These are phyloP conservation scores for Diaporthe sp. DNA, from an alignment of 2,329 filamentous ascomycete species.

Conservation along the genomic window DNA sequence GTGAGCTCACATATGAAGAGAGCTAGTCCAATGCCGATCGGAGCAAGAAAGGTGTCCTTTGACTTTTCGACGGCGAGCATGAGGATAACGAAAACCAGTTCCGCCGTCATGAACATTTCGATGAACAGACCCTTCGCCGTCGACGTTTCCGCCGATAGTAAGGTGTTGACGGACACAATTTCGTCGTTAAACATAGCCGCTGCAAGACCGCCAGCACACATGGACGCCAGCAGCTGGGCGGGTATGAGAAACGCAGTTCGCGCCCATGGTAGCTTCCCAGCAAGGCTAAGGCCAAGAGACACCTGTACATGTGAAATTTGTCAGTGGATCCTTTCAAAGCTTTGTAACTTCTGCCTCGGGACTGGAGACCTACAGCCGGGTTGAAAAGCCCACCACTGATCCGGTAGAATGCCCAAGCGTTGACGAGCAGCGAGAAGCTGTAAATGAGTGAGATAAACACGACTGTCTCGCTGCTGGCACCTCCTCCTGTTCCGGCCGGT, in stretches of 20 bases:
- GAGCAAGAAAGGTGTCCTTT: background rate
- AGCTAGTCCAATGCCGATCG: background rate
- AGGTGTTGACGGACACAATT: background rate
- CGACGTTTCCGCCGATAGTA: background rate
- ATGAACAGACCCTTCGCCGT: slow-evolving; percentile 2
- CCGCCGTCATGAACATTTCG: slow-evolving; percentile 21
- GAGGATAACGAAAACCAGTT: slow-evolving; percentile 1
- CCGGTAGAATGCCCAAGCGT: slow-evolving; percentile 19
- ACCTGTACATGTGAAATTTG: background rate
- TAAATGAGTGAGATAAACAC: slow-evolving; percentile 10
- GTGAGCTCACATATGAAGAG: slow-evolving; percentile 5
- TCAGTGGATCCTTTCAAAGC: background rate
- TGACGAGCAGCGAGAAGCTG: background rate
- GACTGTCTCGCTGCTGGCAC: slow-evolving; percentile 11
- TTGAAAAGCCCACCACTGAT: slow-evolving; percentile 12
- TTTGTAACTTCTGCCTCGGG: background rate
- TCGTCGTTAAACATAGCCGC: background rate
- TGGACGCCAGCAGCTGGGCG: background rate
- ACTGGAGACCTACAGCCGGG: background rate
- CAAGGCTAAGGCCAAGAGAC: background rate
- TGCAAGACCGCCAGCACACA: background rate
- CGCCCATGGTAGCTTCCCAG: background rate
- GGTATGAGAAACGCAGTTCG: slow-evolving; percentile 2
- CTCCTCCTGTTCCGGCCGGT: background rate
- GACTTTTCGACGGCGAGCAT: slow-evolving; percentile 16